These are phyloP conservation scores for Rehmannia glutinosa DNA, from an alignment of 257 asterid genomes.

Conservation along the genomic window DNA sequence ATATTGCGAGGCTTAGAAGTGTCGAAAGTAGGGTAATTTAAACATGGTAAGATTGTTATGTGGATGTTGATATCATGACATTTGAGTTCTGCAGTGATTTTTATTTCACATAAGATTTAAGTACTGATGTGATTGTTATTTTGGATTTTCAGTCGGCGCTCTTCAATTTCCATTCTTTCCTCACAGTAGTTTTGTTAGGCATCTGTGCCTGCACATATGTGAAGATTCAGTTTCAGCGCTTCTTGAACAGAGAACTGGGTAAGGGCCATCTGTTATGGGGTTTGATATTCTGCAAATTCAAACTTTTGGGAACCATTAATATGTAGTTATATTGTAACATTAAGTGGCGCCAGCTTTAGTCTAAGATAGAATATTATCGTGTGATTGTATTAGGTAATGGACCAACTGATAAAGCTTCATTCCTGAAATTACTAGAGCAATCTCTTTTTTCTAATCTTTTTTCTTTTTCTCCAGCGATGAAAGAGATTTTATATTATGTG, in stretches of 20 bases:
- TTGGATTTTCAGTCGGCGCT: conserved; percentile 61
- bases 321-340: too few relatives aligned
- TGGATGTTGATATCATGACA: not conserved
- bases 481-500: too few relatives aligned
- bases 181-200: conserved; percentile 81
- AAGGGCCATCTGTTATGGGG: conserved; percentile 19
- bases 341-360: too few relatives aligned
- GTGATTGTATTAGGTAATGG: not conserved
- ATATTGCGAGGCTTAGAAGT: conserved; percentile 13
- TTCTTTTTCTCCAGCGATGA: too few relatives aligned
- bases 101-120: conserved; percentile 4
- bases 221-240: conserved; percentile 89
- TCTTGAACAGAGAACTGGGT: conserved; percentile 93
- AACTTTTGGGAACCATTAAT: not conserved
- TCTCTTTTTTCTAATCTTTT: not conserved
- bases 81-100: conserved; percentile 7
- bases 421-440: not conserved
- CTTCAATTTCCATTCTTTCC: conserved; percentile 93
- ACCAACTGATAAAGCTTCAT: not conserved
- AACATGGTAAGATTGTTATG: conserved; percentile 30
- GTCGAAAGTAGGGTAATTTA: conserved; percentile 3
- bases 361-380: not conserved
- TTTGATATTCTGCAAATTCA: conserved; percentile 9
- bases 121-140: conserved; percentile 18
- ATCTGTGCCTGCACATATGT: conserved; percentile 88